A percentile compares a stretch with the other conserved stretches of the same genome.
Conservation (phyloP, 2,329 filamentous ascomycete species). For the Myriosclerotinia duriaeana region DNA sequence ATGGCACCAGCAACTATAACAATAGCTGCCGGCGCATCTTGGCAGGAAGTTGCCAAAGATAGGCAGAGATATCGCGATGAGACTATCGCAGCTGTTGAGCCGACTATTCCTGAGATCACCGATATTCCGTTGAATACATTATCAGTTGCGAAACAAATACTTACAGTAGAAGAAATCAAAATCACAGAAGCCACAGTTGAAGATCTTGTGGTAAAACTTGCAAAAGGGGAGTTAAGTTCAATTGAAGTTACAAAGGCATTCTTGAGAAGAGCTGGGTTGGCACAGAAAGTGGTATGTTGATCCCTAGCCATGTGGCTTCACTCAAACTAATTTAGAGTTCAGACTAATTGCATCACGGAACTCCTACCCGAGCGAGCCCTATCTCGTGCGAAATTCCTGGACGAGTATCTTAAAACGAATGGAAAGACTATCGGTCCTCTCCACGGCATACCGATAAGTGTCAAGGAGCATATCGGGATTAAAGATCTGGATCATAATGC, state of each 20-base stretch:
- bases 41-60: conserved; percentile 50
- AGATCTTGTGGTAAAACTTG: conserved; percentile 49
- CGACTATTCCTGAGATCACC: conserved; percentile 43
- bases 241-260: conserved; percentile 53
- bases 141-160: conserved; percentile 46
- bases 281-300: conserved; percentile 47
- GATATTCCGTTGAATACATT: conserved; percentile 48
- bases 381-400: conserved; percentile 40
- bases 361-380: conserved; percentile 43
- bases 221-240: conserved; percentile 46
- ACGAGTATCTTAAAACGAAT: conserved; percentile 38
- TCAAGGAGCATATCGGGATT: conserved; percentile 55
- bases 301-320: background rate
- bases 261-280: conserved; percentile 53
- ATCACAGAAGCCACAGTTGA: conserved; percentile 51
- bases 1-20: conserved; percentile 38
- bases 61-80: conserved; percentile 49
- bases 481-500: conserved; percentile 50
- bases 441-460: conserved; percentile 51
- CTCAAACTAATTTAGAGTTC: conserved; percentile 24
- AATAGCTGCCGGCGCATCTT: conserved; percentile 41
- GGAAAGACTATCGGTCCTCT: conserved; percentile 42
- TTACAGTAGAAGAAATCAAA: conserved; percentile 48
- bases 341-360: conserved; percentile 50
- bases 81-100: conserved; percentile 46